phyloP scores from a whole-genome alignment of 805 yeast genomes.

The Wickerhamiella parazyma region DNA sequence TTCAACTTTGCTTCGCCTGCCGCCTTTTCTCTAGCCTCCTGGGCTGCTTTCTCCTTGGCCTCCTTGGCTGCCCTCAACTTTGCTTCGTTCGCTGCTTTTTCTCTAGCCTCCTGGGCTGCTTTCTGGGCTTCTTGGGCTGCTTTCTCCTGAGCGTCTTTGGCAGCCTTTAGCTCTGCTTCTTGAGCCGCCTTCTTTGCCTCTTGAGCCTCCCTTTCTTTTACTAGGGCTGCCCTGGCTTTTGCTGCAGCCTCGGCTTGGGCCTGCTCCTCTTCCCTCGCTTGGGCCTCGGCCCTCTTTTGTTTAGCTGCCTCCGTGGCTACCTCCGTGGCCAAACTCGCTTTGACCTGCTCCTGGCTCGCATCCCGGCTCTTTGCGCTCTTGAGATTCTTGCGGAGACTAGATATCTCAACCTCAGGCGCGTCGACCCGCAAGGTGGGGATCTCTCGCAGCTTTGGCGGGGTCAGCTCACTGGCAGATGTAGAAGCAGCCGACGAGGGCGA shows the following conservation, averaged over 20 bases:
- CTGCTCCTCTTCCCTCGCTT: too few relatives aligned
- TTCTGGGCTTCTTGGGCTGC: background rate
- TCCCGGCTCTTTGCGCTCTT: background rate
- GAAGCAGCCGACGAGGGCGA: background rate
- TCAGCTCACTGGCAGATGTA: background rate
- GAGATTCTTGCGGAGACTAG: background rate
- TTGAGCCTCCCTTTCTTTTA: too few relatives aligned
- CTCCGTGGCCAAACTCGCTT: too few relatives aligned
- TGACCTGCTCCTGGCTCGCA: background rate
- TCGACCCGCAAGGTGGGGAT: background rate
- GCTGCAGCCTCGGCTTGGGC: too few relatives aligned
- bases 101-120: background rate
- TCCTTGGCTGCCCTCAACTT: background rate
- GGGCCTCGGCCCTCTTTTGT: too few relatives aligned
- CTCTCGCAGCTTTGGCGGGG: background rate
- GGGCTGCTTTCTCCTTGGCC: background rate
- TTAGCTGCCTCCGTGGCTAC: too few relatives aligned
- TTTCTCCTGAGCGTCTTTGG: too few relatives aligned
- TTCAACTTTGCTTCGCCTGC: too few relatives aligned
- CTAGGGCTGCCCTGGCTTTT: too few relatives aligned
- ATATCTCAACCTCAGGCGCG: background rate
- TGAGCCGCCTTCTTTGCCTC: too few relatives aligned
- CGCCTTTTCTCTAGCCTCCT: too few relatives aligned
- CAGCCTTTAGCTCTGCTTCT: background rate
- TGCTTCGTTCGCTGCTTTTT: background rate